Conservation (phyloP, 768 basidiomycete species). For the Termitomyces sp. region DNA sequence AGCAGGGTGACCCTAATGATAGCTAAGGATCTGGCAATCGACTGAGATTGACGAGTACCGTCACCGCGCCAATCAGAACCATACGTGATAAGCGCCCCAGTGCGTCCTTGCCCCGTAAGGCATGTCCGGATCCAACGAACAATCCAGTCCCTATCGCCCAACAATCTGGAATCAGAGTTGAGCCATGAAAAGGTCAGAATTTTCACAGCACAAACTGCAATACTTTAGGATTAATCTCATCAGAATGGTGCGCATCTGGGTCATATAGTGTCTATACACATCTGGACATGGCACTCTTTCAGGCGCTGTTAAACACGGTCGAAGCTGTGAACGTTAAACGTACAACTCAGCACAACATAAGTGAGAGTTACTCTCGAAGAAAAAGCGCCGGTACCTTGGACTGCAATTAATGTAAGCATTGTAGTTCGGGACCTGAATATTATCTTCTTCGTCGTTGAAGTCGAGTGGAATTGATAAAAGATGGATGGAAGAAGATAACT, state of each 20-base stretch:
- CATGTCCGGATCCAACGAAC: slow-evolving; percentile 65
- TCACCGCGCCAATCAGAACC: slow-evolving; percentile 55
- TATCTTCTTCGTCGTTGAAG: no score
- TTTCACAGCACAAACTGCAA: slow-evolving; percentile 44
- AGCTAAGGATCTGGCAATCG: background rate
- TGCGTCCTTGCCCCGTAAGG: slow-evolving; percentile 57
- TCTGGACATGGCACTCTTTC: slow-evolving; percentile 76
- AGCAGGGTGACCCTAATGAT: no score
- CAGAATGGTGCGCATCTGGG: background rate
- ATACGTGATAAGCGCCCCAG: slow-evolving; percentile 65
- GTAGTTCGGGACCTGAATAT: no score
- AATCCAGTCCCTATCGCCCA: slow-evolving; percentile 69
- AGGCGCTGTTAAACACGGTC: slow-evolving; percentile 70
- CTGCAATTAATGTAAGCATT: no score
- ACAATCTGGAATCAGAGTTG: slow-evolving; percentile 42
- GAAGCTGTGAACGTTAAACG: slow-evolving; percentile 56
- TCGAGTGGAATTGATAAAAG: no score
- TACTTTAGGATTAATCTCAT: slow-evolving; percentile 31
- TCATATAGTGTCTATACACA: slow-evolving; percentile 35
- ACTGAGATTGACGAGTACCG: slow-evolving; percentile 46
- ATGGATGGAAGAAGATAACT: no score
- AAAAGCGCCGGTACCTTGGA: no score
- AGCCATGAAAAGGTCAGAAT: background rate
- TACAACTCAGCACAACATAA: slow-evolving; percentile 22
- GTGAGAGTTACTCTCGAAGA: no score